A percentile compares a stretch with the other conserved stretches of the same genome.
These are phyloP conservation scores for Ocimum tenuiflorum DNA, from an alignment of 257 asterid genomes.

Conservation along the genomic window DNA sequence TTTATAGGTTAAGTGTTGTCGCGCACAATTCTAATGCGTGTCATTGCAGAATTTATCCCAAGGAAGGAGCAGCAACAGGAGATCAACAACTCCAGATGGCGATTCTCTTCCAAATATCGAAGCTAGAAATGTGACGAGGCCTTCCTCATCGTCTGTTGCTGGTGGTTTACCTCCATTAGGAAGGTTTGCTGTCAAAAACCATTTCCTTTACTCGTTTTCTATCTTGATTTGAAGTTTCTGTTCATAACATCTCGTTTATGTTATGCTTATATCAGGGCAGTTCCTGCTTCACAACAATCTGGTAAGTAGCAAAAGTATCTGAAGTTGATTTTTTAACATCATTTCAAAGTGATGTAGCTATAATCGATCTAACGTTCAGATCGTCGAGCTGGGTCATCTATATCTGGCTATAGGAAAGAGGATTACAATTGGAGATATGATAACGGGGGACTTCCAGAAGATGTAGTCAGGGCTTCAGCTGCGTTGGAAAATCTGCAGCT, in stretches of 20 bases:
- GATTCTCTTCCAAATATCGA: conserved; percentile 61
- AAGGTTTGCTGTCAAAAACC: conserved; percentile 47
- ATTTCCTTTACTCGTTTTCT: neutral
- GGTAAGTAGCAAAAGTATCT: conserved; percentile 41
- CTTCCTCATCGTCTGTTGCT: conserved; percentile 74
- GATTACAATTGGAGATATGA: conserved; percentile 87
- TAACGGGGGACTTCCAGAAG: conserved; percentile 65
- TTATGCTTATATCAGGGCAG: conserved; percentile 54
- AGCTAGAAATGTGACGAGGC: conserved; percentile 56
- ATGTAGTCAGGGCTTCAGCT: conserved; percentile 69
- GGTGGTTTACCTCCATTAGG: conserved; percentile 96
- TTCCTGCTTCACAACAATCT: conserved; percentile 66
- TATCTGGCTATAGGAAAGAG: conserved; percentile 82
- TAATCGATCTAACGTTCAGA: conserved; percentile 39
- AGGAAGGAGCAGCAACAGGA: conserved; percentile 73
- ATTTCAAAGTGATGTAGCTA: neutral
- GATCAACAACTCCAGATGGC: conserved; percentile 45
- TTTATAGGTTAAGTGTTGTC: neutral
- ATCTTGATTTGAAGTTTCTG: conserved; percentile 6
- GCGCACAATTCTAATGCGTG: conserved; percentile 2
- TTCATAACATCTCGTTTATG: conserved; percentile 20
- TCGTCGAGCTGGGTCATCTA: conserved; percentile 79
- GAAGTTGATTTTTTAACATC: neutral
- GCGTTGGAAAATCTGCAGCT: conserved; percentile 92
- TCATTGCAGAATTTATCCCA: conserved; percentile 75